phyloP scores from a whole-genome alignment of 108 stramenopile genomes.

The Poteriospumella lacustris region DNA sequence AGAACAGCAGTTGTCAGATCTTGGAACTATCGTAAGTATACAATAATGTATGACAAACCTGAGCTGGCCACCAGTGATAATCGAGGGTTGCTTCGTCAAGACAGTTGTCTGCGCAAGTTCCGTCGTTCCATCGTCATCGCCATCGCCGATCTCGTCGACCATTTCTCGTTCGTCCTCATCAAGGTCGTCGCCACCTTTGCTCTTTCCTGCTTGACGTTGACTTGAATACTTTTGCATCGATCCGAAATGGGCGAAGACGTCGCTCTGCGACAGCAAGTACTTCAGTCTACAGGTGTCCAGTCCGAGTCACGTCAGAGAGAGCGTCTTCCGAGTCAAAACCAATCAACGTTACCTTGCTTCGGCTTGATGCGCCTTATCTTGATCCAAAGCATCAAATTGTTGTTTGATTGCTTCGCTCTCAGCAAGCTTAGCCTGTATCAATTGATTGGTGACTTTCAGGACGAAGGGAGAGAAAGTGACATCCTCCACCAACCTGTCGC shows the following conservation, averaged over 20 bases:
- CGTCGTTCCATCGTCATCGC: constrained; percentile 9
- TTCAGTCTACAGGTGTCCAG: constrained; percentile 46
- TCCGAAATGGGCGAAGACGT: constrained; percentile 94
- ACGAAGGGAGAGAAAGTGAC: background rate
- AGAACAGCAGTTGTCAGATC: background rate
- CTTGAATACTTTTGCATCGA: background rate
- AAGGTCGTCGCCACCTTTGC: background rate
- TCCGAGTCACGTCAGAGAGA: background rate
- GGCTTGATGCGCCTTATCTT: constrained; percentile 43
- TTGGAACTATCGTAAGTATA: background rate
- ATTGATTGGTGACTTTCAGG: constrained; percentile 22
- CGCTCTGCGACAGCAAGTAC: constrained; percentile 85
- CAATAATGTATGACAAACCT: constrained; percentile 19
- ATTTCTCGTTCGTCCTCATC: constrained; percentile 28
- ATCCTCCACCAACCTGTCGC: background rate
- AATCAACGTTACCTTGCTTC: constrained; percentile 39
- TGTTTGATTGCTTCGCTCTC: constrained; percentile 4
- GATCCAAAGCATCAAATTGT: constrained; percentile 28
- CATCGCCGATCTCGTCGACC: constrained; percentile 12
- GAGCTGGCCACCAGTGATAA: constrained; percentile 53
- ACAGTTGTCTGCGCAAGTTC: background rate
- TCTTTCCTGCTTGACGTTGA: background rate
- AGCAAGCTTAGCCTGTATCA: constrained; percentile 30
- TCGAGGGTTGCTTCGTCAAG: constrained; percentile 26
- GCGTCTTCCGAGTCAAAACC: background rate